Conservation (phyloP, 1,284 basidiomycete species). For the Leccinum angustisporum region DNA sequence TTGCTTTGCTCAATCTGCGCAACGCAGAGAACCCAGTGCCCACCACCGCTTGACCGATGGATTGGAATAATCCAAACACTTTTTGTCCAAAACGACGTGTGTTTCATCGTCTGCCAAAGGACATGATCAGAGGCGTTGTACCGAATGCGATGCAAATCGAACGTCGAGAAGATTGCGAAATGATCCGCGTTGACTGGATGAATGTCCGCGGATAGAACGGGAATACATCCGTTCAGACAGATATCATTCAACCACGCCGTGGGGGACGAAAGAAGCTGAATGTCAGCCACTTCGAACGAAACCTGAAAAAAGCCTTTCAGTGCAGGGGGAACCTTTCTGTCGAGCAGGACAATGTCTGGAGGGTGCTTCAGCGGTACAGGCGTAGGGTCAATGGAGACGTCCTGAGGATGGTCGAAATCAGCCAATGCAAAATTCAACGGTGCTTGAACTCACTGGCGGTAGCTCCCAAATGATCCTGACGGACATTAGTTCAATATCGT, state of each 20-base stretch:
- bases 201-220: slow-evolving; percentile 1
- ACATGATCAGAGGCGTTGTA: slow-evolving; percentile 2
- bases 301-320: slow-evolving; percentile 1
- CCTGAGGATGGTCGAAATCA: no score
- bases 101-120: slow-evolving; percentile 8
- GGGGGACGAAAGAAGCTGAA: slow-evolving; percentile 6
- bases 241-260: slow-evolving; percentile 8
- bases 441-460: no score
- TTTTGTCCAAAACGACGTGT: slow-evolving; percentile 5
- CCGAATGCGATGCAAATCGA: slow-evolving; percentile 7
- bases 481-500: no score
- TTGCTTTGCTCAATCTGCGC: not conserved
- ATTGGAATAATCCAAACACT: slow-evolving; percentile 13
- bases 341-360: no score
- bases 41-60: not conserved
- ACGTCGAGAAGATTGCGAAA: slow-evolving; percentile 7
- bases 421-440: no score
- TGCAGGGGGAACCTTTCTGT: not conserved
- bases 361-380: no score
- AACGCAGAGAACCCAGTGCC: slow-evolving; percentile 17
- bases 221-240: slow-evolving; percentile 14
- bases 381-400: no score
- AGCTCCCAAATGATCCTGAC: no score
- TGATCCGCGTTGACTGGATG: not conserved
- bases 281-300: slow-evolving; percentile 2